phyloP scores from a whole-genome alignment of 768 basidiomycete genomes.

The Mycena sanguinolenta region DNA sequence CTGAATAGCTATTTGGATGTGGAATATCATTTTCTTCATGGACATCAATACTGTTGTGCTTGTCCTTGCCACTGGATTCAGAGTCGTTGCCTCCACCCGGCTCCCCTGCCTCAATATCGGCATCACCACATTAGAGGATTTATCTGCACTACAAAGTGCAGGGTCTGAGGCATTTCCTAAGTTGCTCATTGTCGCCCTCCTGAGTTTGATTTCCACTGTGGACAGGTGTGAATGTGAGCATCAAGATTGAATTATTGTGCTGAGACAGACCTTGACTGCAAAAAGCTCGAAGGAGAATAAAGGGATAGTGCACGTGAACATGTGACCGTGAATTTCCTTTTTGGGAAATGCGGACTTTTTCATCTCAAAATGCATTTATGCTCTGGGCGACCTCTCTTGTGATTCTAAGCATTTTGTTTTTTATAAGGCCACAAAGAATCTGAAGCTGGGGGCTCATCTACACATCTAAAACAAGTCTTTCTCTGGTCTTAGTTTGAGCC shows the following conservation, averaged over 20 bases:
- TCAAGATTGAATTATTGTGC: no score
- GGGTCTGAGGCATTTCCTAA: neutral
- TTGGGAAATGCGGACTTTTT: no score
- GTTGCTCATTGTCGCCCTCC: neutral
- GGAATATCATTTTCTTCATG: slow-evolving; percentile 10
- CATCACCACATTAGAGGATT: neutral
- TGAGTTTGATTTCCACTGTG: neutral
- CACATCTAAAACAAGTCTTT: slow-evolving; percentile 1
- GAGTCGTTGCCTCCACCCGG: neutral
- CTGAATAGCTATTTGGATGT: neutral
- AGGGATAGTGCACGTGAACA: neutral
- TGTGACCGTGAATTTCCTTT: slow-evolving; percentile 5
- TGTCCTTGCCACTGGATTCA: neutral
- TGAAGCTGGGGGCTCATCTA: neutral
- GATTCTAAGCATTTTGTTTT: neutral
- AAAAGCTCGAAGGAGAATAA: neutral
- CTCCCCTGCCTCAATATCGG: neutral
- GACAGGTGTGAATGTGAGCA: neutral
- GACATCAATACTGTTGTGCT: neutral
- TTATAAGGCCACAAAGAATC: neutral
- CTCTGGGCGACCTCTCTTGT: neutral
- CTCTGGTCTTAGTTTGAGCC: neutral
- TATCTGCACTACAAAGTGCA: neutral
- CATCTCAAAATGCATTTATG: neutral
- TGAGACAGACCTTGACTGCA: neutral